Base-by-base conservation (phyloP, 331 rosid genomes). In the Quercus phellos region DNA sequence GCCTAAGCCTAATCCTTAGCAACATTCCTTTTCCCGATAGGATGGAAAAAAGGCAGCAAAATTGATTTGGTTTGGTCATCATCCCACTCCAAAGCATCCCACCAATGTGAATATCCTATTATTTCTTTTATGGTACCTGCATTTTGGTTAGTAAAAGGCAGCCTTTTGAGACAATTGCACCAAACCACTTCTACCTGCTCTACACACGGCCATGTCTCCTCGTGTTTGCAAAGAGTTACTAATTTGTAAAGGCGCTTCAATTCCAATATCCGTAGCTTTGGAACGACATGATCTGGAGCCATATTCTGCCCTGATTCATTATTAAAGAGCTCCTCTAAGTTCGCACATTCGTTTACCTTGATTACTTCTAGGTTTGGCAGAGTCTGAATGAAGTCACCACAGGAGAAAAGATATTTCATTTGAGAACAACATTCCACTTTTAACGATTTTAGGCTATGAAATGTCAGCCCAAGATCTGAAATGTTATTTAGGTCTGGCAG, bases 351-450 rank as follows among this genome's bases (percentile, higher is more conserved):
- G 56, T 0, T 26, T 22, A 56, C 70, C 56, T 68, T 17, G 67
- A 80, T 68, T 17, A 56, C 80, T 59, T 74, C 43, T 38, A 38
- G 55, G 27, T 59, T 80, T 56, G 64, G 72, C 55, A 74, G 66
- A 50, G 55, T 4, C 5, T 29, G 66, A 80, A 74, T 68, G 10
- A 38, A 38, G 43, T 38, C 43, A 38, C 43, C 43, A 38, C 43
- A 7, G 43, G 11, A 38, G 43, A 38, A 3, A 38, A 38, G 0
- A 35, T 35, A 35, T 6, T 6, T 35, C 43, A 35, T 35, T 11
- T 38, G 0, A 7, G 0, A 0, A 38, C 43, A 38, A 0, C 0
- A 0, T 0, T 0, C 0, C 46, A 1, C 11, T 0, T 7, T 0
- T 38, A 38, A 1, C 7, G 11, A 7, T 38, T 2, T 38, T 38